Base-by-base conservation (phyloP, 2,329 filamentous ascomycete species). In the Colletotrichum aenigma region DNA sequence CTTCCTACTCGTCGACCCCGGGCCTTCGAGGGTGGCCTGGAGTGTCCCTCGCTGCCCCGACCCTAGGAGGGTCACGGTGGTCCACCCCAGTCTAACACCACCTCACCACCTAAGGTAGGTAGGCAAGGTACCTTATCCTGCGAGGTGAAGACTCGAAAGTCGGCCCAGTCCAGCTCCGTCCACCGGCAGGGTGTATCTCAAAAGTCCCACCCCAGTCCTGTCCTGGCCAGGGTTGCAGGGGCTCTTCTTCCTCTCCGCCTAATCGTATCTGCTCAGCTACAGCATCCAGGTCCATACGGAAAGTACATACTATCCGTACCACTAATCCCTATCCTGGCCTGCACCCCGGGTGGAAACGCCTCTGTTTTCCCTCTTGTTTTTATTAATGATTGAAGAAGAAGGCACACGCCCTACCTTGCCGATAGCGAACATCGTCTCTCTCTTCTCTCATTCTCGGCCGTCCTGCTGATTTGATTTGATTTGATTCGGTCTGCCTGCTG, bases 311-410 rank as follows among this genome's bases (percentile, higher is more conserved):
- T n/a, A 30, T 58, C 21, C 26, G 26, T 26, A 52, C 56, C 43
- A 60, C 74, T 68, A 61, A 69, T 69, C 56, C 64, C 64, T 58
- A 69, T 68, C 43, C 64, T 74, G 64, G 64, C 48, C 43, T 69
- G 64, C 74, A 69, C 55, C 70, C 64, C 70, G 70, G 58, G 74
- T 69, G 64, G 70, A 32, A 74, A 60, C 74, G 74, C 62, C 64
- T 72, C 70, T 65, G 30, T 68, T 72, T 36, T 58, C 38, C 15
- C 60, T 43, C 21, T 32, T 34, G 24, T 62, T 52, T 60, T 52
- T 62, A 60, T 69, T 60, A 73, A 26, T 67, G 58, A 71, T 21
- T 58, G 62, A 34, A 60, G 62, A 66, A 64, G 67, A 56, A 60
- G 58, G 21, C 9, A 48, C 72, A 30, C 64, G 38, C 43, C 32